Conservation (phyloP, 106 monocot species). For the Posidonia australis region DNA sequence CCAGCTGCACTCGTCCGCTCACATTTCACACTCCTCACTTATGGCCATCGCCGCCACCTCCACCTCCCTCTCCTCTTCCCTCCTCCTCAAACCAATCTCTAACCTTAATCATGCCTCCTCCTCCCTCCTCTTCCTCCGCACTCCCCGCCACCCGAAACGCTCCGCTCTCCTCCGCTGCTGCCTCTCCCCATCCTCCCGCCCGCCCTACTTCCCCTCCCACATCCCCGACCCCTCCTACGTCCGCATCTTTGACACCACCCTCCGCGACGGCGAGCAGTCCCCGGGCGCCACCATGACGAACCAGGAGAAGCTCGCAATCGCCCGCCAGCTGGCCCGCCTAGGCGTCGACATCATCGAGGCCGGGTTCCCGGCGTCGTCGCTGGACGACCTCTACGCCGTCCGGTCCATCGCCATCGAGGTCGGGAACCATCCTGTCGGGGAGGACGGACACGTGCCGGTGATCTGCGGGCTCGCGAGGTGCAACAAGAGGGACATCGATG, state of each 20-base stretch:
- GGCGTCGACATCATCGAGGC: slow-evolving; percentile 97
- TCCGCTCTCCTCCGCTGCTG: neutral
- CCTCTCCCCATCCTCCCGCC: slow-evolving; percentile 20
- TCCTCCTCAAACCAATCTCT: slow-evolving; percentile 7
- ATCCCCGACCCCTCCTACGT: slow-evolving; percentile 72
- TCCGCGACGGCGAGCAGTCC: slow-evolving; percentile 98
- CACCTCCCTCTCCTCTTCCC: slow-evolving; percentile 6
- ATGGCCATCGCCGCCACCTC: neutral
- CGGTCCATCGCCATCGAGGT: slow-evolving; percentile 67
- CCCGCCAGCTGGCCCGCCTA: slow-evolving; percentile 58
- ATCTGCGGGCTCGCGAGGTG: slow-evolving; percentile 89
- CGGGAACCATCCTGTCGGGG: slow-evolving; percentile 43
- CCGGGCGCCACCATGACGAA: slow-evolving; percentile 97
- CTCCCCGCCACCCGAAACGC: slow-evolving; percentile 1
- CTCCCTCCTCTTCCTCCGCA: neutral
- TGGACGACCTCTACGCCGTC: slow-evolving; percentile 87
- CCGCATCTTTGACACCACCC: slow-evolving; percentile 88
- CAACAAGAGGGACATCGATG: slow-evolving; percentile 62
- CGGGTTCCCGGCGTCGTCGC: slow-evolving; percentile 85
- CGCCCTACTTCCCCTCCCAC: slow-evolving; percentile 58
- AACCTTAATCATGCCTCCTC: slow-evolving; percentile 12
- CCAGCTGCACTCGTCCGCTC: too few relatives aligned
- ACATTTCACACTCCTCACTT: too few relatives aligned
- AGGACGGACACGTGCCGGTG: slow-evolving; percentile 61
- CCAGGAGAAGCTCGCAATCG: slow-evolving; percentile 73